Base-by-base conservation (phyloP, 2,329 filamentous ascomycete genomes). In the Colletotrichum cordylinicola region DNA sequence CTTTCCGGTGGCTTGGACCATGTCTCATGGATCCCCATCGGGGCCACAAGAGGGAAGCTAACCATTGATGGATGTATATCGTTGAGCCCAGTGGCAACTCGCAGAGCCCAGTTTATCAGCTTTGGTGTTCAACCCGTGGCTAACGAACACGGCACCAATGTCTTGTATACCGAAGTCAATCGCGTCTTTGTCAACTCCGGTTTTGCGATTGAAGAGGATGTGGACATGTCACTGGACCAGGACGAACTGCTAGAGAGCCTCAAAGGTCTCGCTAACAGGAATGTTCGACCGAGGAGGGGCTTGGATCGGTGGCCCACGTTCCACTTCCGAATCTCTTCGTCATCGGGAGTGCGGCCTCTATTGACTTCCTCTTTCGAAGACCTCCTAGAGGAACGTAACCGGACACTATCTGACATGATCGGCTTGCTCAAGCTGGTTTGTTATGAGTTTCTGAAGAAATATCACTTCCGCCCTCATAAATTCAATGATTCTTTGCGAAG, bases 241-340 rank as follows among this genome's bases (percentile, higher is more conserved):
- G 85, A 87, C 18, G 83, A 82, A 62, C 79, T 84, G 48, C 80
- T 76, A 79, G 74, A 91, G 88, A 83, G 80, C 8, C 35, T 16
- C 15, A 10, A 9, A 86, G 89, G 33, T 86, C 85, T 2, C 43
- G 90, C 87, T 2, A 85, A 82, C 37, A 89, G 85, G 77, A 90
- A 92, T 74, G 78, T 90, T 27, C 78, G 88, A 80, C 84, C 85
- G 15, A 89, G 87, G 58, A 96, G 95, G 81, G 89, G 92, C 0
- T 86, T 96, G 12, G 95, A 98, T 80, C 90, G 92, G 67, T 97
- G 95, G 92, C 96, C 96, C 0, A 96, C 96, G 93, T 98, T 98
- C 80, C 94, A 93, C 79, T 85, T 98, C n/a, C 91, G 91, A 33
- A 90, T 98, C 43, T 85, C 88, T 29, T 65, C 70, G 18, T 52